Evolutionary conservation across 2,329 filamentous ascomycete genomes (phyloP).

Genomic region (Tolypocladium album): DNA sequence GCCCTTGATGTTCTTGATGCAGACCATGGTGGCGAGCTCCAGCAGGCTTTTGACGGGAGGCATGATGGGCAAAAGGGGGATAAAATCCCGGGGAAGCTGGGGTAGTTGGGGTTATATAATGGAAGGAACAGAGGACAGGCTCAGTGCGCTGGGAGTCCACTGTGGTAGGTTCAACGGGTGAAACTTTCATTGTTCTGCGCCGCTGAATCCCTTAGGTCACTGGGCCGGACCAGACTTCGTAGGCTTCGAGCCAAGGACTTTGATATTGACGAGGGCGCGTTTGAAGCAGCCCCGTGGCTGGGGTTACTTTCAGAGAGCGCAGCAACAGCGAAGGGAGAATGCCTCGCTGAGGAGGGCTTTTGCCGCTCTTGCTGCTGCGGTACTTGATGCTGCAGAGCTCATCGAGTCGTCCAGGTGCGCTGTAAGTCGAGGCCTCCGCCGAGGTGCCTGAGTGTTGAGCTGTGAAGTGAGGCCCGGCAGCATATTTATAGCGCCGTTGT

Average conservation of each 20-base stretch:
- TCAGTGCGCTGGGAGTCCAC: not conserved
- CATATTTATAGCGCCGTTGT: not conserved
- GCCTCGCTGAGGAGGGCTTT: not conserved
- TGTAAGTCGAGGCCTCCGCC: not conserved
- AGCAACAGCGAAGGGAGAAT: not conserved
- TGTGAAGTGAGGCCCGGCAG: not conserved
- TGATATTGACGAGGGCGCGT: not conserved
- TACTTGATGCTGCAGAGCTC: not conserved
- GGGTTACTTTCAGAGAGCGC: not conserved
- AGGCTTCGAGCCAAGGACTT: not conserved
- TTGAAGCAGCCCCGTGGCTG: too few species aligned
- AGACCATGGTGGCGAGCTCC: constrained; percentile 38
- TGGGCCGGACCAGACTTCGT: not conserved
- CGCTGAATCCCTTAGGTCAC: not conserved
- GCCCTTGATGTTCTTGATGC: constrained; percentile 40
- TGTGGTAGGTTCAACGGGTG: not conserved
- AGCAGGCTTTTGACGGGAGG: constrained; percentile 35
- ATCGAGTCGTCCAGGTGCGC: not conserved
- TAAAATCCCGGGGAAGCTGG: not conserved
- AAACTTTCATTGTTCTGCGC: not conserved
- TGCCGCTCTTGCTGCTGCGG: not conserved
- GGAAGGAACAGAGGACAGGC: not conserved
- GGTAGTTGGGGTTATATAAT: not conserved
- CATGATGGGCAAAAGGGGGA: constrained; percentile 17
- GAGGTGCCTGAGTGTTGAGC: not conserved